phyloP scores from a whole-genome alignment of 2,329 filamentous ascomycete genomes.

The Leptographium procerum region DNA sequence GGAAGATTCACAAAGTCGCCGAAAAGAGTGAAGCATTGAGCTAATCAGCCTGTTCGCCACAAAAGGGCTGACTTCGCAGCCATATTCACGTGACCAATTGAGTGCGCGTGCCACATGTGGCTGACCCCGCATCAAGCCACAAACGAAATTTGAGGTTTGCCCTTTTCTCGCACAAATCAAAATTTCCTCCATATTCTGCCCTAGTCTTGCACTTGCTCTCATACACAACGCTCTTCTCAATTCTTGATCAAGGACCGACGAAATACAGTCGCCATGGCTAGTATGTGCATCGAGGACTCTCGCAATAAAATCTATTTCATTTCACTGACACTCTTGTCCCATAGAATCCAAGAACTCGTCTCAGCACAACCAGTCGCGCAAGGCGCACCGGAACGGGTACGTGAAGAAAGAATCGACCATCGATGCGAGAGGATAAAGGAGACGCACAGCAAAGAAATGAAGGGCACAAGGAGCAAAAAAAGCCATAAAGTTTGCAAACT shows the following conservation, averaged over 20 bases:
- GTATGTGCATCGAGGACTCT: constrained; percentile 35
- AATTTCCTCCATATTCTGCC: constrained; percentile 11
- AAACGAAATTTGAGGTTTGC: constrained; percentile 1
- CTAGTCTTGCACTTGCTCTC: constrained; percentile 3
- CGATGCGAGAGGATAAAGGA: neutral
- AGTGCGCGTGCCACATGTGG: constrained; percentile 1
- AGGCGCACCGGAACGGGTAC: constrained; percentile 99
- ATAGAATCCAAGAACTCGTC: constrained; percentile 99
- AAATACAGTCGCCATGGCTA: constrained; percentile 53
- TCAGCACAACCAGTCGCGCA: constrained; percentile 96
- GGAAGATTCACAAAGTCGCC: neutral
- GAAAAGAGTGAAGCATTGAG: neutral
- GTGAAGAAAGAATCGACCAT: constrained; percentile 21
- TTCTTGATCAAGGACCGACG: constrained; percentile 11
- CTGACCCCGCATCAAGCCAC: constrained; percentile 7
- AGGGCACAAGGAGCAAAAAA: neutral
- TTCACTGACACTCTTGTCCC: constrained; percentile 17
- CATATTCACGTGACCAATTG: no score
- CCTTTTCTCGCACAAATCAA: constrained; percentile 16
- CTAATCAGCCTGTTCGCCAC: neutral
- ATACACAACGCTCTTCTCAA: constrained; percentile 3
- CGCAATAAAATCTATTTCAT: neutral
- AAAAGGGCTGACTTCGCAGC: neutral
- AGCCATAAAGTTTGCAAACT: no score
- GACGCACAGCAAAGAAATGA: neutral